Conservation (phyloP, 331 rosid species). For the Prunus yedoensis region DNA sequence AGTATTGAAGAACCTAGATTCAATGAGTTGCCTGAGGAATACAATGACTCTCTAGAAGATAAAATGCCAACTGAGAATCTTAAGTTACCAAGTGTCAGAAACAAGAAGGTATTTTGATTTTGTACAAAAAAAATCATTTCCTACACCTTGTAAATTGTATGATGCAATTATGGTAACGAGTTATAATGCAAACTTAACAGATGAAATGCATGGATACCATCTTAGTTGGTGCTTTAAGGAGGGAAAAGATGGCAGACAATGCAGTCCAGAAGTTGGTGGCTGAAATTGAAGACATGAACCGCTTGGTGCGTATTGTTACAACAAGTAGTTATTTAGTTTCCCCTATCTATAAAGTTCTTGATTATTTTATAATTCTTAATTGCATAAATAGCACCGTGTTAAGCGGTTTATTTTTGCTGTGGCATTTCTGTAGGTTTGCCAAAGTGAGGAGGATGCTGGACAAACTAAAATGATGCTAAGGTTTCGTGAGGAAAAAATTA, state of each 20-base stretch:
- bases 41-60: conserved; percentile 28
- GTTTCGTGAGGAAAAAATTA: conserved; percentile 67
- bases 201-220: conserved; percentile 53
- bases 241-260: conserved; percentile 72
- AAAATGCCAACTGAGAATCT: conserved; percentile 28
- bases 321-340: conserved; percentile 2
- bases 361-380: conserved; percentile 13
- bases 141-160: conserved; percentile 10
- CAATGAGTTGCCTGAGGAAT: conserved; percentile 43
- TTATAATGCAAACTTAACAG: conserved; percentile 49
- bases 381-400: conserved; percentile 9
- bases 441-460: conserved; percentile 65
- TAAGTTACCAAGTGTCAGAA: conserved; percentile 29
- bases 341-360: background rate
- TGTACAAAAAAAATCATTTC: background rate
- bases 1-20: conserved; percentile 46
- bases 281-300: conserved; percentile 52
- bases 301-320: conserved; percentile 50
- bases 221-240: conserved; percentile 70
- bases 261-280: conserved; percentile 56
- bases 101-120: conserved; percentile 45
- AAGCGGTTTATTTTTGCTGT: conserved; percentile 21
- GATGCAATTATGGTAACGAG: conserved; percentile 15
- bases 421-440: conserved; percentile 54
- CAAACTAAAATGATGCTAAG: conserved; percentile 47